Base-by-base conservation (phyloP, 73 alveolate genomes). In the Paramecium primaurelia region DNA sequence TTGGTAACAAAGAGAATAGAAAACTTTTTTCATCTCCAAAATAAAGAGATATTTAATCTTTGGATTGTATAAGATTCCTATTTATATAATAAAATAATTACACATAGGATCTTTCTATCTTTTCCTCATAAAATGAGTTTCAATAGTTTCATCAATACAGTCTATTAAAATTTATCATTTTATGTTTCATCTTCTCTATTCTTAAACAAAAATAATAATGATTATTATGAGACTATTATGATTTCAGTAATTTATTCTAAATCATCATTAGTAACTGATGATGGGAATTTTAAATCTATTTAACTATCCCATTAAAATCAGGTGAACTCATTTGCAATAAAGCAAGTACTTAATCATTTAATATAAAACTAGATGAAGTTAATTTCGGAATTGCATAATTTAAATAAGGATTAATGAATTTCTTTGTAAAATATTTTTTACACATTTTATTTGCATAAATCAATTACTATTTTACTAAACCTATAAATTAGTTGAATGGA, bases 381-480 rank as follows among this genome's bases (percentile, higher is more conserved):
- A 42, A 44, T 59, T 7, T 8, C 14, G 38, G 14, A 68, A 34
- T 28, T 34, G 8, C 18, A 3, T 1, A 58, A 42, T 77, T 4
- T 10, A 18, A 40, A 77, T n/a, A 44, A 34, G 47, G 18, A 77
- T 38, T 12, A n/a, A 18, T 77, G 12, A n/a, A 77, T 14, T 44
- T 34, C 20, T 12, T 32, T 6, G 42, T 77, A 30, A 77, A 77
- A 37, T 77, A 77, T 34, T 38, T 18, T 12, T 77, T 77, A 45
- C 89, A 77, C 89, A 77, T 77, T 20, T 77, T 77, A 77, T 77
- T 77, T 38, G 89, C 89, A 77, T 77, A 77, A 26, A 77, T 77
- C 26, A 77, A 42, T 77, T 77, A 20, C 8, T 34, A 38, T 42
- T 77, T 77, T 26, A 20, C 71, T 18, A 6, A 7, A 3, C 38